These are phyloP conservation scores for Daldinia sp. DNA, from an alignment of 2,329 filamentous ascomycete species.

Conservation along the genomic window DNA sequence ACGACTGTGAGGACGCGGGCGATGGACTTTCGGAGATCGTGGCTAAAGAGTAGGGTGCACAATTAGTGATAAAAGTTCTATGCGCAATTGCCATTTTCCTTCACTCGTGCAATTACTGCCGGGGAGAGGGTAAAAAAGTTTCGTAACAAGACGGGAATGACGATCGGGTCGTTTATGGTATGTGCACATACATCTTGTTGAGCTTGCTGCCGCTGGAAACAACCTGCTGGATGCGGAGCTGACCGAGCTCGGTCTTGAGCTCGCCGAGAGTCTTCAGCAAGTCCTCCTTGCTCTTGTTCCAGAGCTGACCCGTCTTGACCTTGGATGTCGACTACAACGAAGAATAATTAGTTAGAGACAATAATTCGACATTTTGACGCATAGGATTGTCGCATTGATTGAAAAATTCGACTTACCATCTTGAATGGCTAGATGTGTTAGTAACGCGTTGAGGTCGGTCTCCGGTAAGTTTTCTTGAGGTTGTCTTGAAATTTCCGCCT, in stretches of 20 bases:
- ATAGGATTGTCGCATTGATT: constrained; percentile 17
- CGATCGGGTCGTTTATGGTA: constrained; percentile 26
- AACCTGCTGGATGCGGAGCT: constrained; percentile 99
- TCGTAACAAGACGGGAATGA: constrained; percentile 8
- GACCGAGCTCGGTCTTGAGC: constrained; percentile 95
- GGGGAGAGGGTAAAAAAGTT: not conserved
- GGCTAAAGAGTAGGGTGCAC: constrained; percentile 65
- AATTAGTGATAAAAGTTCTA: constrained; percentile 30
- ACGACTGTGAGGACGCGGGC: constrained; percentile 99
- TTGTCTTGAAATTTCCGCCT: constrained; percentile 50
- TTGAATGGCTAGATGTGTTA: constrained; percentile 53
- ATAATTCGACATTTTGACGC: constrained; percentile 11
- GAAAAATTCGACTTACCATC: constrained; percentile 59
- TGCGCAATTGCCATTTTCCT: constrained; percentile 18
- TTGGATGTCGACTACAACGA: constrained; percentile 68
- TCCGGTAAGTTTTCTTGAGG: constrained; percentile 45
- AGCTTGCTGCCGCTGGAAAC: constrained; percentile 95
- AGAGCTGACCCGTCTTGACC: constrained; percentile 97
- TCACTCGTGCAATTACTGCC: constrained; percentile 11
- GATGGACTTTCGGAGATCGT: constrained; percentile 99
- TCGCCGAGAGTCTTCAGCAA: constrained; percentile 94
- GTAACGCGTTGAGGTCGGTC: constrained; percentile 45
- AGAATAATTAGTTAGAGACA: constrained; percentile 24
- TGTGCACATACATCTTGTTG: constrained; percentile 86
- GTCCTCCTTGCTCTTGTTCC: constrained; percentile 99